These are phyloP conservation scores for Tephrocybe sp. DNA, from an alignment of 768 basidiomycete genomes.

Conservation along the genomic window DNA sequence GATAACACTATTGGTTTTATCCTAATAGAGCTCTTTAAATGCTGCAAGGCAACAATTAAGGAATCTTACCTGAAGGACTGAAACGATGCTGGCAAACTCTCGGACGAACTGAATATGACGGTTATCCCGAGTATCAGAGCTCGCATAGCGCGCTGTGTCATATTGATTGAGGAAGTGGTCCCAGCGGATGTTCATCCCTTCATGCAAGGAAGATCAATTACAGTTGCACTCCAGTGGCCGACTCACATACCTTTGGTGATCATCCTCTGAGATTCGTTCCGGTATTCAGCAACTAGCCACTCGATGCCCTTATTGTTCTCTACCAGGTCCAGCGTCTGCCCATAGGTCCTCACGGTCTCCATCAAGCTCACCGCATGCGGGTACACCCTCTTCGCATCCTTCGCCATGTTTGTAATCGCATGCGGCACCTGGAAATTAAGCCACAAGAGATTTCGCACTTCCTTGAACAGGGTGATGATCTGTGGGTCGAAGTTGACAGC, in stretches of 20 bases:
- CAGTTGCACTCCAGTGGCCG: neutral
- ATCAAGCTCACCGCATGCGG: slow-evolving; percentile 97
- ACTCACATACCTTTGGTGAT: slow-evolving; percentile 69
- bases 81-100: slow-evolving; percentile 92
- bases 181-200: slow-evolving; percentile 96
- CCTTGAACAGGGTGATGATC: slow-evolving; percentile 98
- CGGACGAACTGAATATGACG: slow-evolving; percentile 92
- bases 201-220: neutral
- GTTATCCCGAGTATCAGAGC: slow-evolving; percentile 77
- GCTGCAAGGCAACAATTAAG: neutral
- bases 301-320: slow-evolving; percentile 89
- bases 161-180: slow-evolving; percentile 96
- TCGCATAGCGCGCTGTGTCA: slow-evolving; percentile 73
- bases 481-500: slow-evolving; percentile 98
- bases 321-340: slow-evolving; percentile 90
- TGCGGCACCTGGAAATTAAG: slow-evolving; percentile 94
- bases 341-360: slow-evolving; percentile 98
- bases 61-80: slow-evolving; percentile 71
- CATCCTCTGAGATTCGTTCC: slow-evolving; percentile 92
- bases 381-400: slow-evolving; percentile 97
- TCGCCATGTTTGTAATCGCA: slow-evolving; percentile 93
- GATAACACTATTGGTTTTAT: slow-evolving; percentile 93
- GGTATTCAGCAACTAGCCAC: slow-evolving; percentile 91
- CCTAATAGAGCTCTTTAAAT: slow-evolving; percentile 37
- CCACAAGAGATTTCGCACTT: slow-evolving; percentile 94